Percentiles rank a stretch among this genome's conserved stretches.
phyloP scores from a whole-genome alignment of 495 filamentous ascomycete species.

The Talaromyces nanjingensis region DNA sequence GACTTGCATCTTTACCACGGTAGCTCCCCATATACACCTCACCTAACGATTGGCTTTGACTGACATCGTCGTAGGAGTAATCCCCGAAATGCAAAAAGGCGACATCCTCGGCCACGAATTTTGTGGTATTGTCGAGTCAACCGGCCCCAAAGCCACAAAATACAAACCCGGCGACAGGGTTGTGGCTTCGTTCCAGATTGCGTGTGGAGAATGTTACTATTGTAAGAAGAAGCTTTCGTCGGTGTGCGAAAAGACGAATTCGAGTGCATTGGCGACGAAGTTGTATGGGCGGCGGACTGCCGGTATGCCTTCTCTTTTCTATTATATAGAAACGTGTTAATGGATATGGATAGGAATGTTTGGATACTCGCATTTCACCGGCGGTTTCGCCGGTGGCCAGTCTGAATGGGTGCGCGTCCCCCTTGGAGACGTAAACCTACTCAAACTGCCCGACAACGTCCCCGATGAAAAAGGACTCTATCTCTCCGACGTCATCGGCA shows the following conservation, averaged over 20 bases:
- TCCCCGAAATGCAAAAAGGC: slow-evolving; percentile 48
- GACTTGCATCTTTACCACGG: slow-evolving; percentile 80
- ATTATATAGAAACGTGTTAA: neutral
- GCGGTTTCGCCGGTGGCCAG: slow-evolving; percentile 85
- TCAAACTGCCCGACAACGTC: slow-evolving; percentile 71
- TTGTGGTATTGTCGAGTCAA: slow-evolving; percentile 69
- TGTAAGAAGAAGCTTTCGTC: slow-evolving; percentile 70
- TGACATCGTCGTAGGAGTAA: slow-evolving; percentile 10
- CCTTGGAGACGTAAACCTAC: slow-evolving; percentile 72
- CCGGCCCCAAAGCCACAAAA: slow-evolving; percentile 54
- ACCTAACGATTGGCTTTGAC: neutral
- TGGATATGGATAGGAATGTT: slow-evolving; percentile 31
- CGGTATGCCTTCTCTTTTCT: slow-evolving; percentile 40
- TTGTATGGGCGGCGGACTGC: slow-evolving; percentile 72
- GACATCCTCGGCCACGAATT: slow-evolving; percentile 92
- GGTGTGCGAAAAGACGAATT: slow-evolving; percentile 73
- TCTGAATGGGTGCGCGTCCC: slow-evolving; percentile 85
- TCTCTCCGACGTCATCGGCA: slow-evolving; percentile 72
- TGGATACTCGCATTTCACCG: slow-evolving; percentile 61
- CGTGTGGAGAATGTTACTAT: slow-evolving; percentile 61
- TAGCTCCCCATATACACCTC: slow-evolving; percentile 8
- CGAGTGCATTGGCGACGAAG: slow-evolving; percentile 57
- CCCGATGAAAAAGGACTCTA: slow-evolving; percentile 85
- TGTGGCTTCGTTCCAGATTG: slow-evolving; percentile 83
- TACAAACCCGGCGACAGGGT: slow-evolving; percentile 67